A percentile compares a stretch with the other conserved stretches of the same genome.
phyloP scores from a whole-genome alignment of 805 yeast genomes.

The Myxozyma neotropica region DNA sequence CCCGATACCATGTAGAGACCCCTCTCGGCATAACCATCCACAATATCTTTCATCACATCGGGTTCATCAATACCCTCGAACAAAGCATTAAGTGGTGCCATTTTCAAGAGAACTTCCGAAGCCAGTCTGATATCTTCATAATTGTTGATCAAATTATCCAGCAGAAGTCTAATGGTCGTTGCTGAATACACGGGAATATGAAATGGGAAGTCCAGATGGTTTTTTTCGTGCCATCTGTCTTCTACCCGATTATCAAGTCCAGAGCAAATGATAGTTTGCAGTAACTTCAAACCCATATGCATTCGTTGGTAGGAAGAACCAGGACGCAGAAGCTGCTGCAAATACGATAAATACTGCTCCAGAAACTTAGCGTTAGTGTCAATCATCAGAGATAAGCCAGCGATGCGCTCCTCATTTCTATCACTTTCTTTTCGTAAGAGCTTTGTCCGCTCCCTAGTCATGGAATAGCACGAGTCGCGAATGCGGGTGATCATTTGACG shows the following conservation, averaged over 20 bases:
- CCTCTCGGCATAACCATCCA: conserved; percentile 38
- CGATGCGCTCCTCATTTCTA: conserved; percentile 15
- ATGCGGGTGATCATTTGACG: conserved; percentile 65
- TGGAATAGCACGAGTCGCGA: conserved; percentile 66
- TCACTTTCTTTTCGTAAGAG: conserved; percentile 40
- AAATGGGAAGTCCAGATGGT: conserved; percentile 55
- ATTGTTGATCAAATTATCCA: conserved; percentile 67
- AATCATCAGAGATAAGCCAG: background rate
- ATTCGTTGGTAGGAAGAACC: conserved; percentile 60
- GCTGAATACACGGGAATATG: conserved; percentile 49
- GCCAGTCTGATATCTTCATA: conserved; percentile 73
- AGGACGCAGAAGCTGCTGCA: conserved; percentile 52
- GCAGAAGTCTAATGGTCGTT: conserved; percentile 51
- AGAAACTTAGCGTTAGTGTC: conserved; percentile 45
- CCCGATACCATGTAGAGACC: conserved; percentile 40
- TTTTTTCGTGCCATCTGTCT: conserved; percentile 45
- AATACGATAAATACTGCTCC: conserved; percentile 44
- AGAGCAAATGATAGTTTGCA: conserved; percentile 52
- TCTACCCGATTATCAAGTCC: conserved; percentile 58
- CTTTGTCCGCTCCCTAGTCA: conserved; percentile 55
- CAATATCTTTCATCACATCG: conserved; percentile 12
- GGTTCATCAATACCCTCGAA: conserved; percentile 34
- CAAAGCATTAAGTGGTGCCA: conserved; percentile 46
- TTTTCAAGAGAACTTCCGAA: conserved; percentile 52
- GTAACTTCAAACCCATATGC: conserved; percentile 53